phyloP scores from a whole-genome alignment of 1,284 basidiomycete species.

The Cystobasidium slooffiae region DNA sequence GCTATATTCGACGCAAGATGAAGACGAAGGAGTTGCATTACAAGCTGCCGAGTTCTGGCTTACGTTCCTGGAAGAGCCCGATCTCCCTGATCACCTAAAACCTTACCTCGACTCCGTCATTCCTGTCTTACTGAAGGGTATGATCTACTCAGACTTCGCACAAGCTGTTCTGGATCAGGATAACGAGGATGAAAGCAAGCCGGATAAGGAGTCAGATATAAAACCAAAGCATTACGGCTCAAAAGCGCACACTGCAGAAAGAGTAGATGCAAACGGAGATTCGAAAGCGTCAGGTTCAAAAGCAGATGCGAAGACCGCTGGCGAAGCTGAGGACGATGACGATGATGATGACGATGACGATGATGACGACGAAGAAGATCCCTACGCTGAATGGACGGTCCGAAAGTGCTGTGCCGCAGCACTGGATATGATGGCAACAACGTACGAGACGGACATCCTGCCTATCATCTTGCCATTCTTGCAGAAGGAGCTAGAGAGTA shows the following conservation, averaged over 20 bases:
- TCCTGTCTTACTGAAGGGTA: conserved; percentile 91
- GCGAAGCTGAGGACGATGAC: conserved; percentile 63
- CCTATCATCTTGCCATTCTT: conserved; percentile 86
- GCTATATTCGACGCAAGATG: conserved; percentile 96
- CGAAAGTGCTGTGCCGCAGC: conserved; percentile 98
- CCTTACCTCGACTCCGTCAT: conserved; percentile 86
- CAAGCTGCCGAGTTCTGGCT: conserved; percentile 99
- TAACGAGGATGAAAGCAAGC: conserved; percentile 71
- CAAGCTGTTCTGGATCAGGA: conserved; percentile 91
- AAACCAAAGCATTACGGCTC: conserved; percentile 88
- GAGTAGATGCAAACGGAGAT: conserved; percentile 46
- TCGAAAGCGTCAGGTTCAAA: conserved; percentile 48
- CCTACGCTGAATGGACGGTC: conserved; percentile 98
- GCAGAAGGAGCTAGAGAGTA: conserved; percentile 90
- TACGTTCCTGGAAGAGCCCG: conserved; percentile 94
- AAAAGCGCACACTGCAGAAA: conserved; percentile 67
- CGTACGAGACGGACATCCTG: conserved; percentile 83
- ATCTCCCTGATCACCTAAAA: conserved; percentile 78
- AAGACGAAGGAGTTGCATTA: conserved; percentile 89
- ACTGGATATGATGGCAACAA: conserved; percentile 92
- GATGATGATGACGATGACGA: conserved; percentile 83
- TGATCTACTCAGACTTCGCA: conserved; percentile 96
- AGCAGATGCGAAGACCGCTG: conserved; percentile 42
- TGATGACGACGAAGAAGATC: conserved; percentile 93
- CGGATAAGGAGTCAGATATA: conserved; percentile 82